Evolutionary conservation across 1,139 yeast species (phyloP), one percentile per base, ranked within the genome.

Genomic region (Candida sanyaensis): DNA sequence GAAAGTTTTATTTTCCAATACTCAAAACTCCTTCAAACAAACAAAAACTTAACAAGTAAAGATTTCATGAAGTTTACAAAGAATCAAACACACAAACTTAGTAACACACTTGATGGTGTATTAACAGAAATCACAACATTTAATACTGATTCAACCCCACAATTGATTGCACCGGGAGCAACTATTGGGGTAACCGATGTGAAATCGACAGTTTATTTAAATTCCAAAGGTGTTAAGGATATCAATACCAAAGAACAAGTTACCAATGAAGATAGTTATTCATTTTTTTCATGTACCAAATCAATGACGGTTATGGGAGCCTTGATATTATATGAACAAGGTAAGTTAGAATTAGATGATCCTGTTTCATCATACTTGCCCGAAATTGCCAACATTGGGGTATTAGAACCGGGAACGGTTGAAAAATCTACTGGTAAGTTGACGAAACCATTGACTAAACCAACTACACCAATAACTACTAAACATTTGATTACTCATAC

Each of bases 401-500:
- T 79, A 8, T 64, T 77, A 30, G 75, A 68, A 17, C 65, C 69
- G 11, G 73, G 64, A 8, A 56, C 61, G 21, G 68, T 72, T 4
- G 60, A 66, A 46, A 58, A 60, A 32, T 64, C 64, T 1, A 70
- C 70, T n/a, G 79, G 77, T 6, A 62, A 68, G 6, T 66, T 74
- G 44, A 49, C 50, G 2, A 51, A 48, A 17, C 64, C 68, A 6
- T 70, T 71, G 8, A 54, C 63, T 5, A 61, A 58, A 24, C 77
- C 80, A 12, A 63, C 58, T 27, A 68, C 57, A 21, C 65, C 69
- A 17, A 63, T 77, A 12, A 81, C 86, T 0, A 59, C 78, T 27
- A 68, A 78, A 49, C 77, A 77, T 51, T 71, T 82, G 47, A 62
- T 81, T 40, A 61, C 75, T 2, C 84, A 81, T 55, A 80, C 82